Evolutionary conservation across 1,284 basidiomycete species (phyloP).

Genomic region (Flammula alnicola): DNA sequence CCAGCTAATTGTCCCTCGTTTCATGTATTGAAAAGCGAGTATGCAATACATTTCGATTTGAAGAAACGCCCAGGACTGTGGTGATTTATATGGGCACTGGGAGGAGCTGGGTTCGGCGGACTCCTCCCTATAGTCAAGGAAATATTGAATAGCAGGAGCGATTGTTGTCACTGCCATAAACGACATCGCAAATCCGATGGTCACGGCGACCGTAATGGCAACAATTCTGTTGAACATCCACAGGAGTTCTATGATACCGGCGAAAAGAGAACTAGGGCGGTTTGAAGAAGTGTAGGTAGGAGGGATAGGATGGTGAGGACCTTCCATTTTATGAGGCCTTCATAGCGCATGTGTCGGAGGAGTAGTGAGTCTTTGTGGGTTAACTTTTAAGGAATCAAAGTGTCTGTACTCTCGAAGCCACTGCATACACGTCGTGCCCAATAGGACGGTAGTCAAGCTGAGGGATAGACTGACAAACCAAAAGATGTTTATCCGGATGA

Average conservation of each 20-base stretch:
- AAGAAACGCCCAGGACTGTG: constrained; percentile 24
- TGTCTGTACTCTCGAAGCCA: constrained; percentile 31
- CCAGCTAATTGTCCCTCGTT: no score
- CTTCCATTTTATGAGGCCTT: constrained; percentile 28
- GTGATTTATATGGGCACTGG: constrained; percentile 27
- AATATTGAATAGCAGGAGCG: constrained; percentile 21
- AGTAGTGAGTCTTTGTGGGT: constrained; percentile 22
- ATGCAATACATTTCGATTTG: no score
- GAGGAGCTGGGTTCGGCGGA: no score
- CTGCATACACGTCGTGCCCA: constrained; percentile 31
- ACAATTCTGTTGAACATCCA: constrained; percentile 25
- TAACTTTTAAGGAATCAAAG: constrained; percentile 17
- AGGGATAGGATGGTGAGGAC: constrained; percentile 28
- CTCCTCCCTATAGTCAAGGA: constrained; percentile 8
- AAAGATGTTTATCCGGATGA: constrained; percentile 22
- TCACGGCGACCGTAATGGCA: constrained; percentile 18
- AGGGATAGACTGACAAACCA: constrained; percentile 34
- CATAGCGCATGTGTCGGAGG: constrained; percentile 29
- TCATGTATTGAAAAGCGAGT: no score
- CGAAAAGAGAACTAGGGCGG: constrained; percentile 31
- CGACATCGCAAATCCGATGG: constrained; percentile 20
- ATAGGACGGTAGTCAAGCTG: constrained; percentile 26
- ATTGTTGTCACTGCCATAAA: constrained; percentile 22
- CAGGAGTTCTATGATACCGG: constrained; percentile 28
- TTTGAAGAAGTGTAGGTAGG: constrained; percentile 28